Base-by-base conservation (phyloP, 768 basidiomycete species). In the Pleurotus citrinopileatus region DNA sequence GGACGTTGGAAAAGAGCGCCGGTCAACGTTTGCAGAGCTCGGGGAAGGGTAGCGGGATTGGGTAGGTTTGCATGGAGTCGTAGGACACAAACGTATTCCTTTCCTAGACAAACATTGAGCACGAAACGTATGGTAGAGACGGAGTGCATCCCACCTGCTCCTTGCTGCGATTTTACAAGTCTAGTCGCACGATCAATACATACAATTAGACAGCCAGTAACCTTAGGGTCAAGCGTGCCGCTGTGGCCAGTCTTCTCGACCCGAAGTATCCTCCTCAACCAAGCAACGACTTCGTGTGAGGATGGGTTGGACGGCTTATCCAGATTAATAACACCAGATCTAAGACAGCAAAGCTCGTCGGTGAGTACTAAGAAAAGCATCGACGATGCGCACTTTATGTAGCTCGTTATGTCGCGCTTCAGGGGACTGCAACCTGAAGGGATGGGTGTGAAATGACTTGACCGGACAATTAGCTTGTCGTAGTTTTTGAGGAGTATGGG, bases 291-390 rank as follows among this genome's bases (percentile, higher is more conserved):
- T 78, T 99, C 97, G 71, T 99, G 97, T 3, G 95, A 96, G 15
- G 95, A 97, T 3, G 96, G 96, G 73, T 98, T 99, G 27, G 96
- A 98, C 20, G 97, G 97, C 67, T 99, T 99, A 82, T 99, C 97
- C 60, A 99, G 80, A 75, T 99, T 99, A 69, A 99, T 99, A 51
- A 98, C 92, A 61, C 97, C 97, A 61, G 95, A 93, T 77, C 94
- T 96, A 59, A n/a, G 54, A 57, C 44, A 45, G 22, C 7, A 10
- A 19, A 54, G 27, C 55, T 40, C 47, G 56, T 48, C 42, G 25
- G 13, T 13, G 32, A 42, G 25, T 9, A 5, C 26, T 12, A 19
- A 47, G 1, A 43, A 28, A 42, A 7, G 13, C 13, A 23, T 10
- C 15, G 19, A 56, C 15, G 32, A n/a, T 54, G 67, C 72, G 50